Evolutionary conservation across 2,329 filamentous ascomycete genomes (phyloP), one percentile per base, ranked within the genome.

Genomic region (Amauroascus verrucosus): DNA sequence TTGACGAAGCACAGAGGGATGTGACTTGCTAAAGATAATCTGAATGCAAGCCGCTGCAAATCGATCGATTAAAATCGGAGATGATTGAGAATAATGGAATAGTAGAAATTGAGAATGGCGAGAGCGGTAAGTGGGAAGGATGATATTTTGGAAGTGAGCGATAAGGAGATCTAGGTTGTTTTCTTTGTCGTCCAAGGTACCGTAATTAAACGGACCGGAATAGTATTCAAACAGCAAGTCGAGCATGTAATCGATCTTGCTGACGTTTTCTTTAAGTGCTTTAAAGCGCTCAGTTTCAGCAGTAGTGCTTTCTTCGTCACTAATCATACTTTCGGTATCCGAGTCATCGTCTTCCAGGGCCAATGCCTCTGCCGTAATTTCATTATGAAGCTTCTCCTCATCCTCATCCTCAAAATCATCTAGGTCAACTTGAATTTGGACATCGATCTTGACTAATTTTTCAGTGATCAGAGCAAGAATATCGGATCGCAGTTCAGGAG

Each of bases 61-160:
- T 47, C 83, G 80, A 63, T 93, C 87, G 54, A 88, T 84, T 46
- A 95, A 80, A 43, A 80, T 77, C 28, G 86, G 83, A 7, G 88
- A 86, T 54, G 80, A 80, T 68, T 98, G 91, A 14, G 87, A 86
- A 66, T 95, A 96, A 70, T 96, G 91, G 70, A 98, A 98, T 48
- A 97, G 78, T 46, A 98, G 80, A 62, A 97, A 98, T 64, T 98
- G 93, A 0, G 89, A 89, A 67, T 97, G 91, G 32, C 93, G 84
- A 22, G 89, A 95, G 60, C 88, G 87, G 66, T 93, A 89, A 13
- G 89, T 94, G 2, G 90, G 89, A 28, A 98, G 78, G 55, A 98
- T 88, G 63, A 89, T 88, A 65, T 81, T 86, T 56, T 84, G 81
- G 64, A 98, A 98, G 65, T 95, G 89, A 47, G 83, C 80, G 26